Base-by-base conservation (phyloP, 1,139 yeast genomes). In the Saccharomyces hybrid region DNA sequence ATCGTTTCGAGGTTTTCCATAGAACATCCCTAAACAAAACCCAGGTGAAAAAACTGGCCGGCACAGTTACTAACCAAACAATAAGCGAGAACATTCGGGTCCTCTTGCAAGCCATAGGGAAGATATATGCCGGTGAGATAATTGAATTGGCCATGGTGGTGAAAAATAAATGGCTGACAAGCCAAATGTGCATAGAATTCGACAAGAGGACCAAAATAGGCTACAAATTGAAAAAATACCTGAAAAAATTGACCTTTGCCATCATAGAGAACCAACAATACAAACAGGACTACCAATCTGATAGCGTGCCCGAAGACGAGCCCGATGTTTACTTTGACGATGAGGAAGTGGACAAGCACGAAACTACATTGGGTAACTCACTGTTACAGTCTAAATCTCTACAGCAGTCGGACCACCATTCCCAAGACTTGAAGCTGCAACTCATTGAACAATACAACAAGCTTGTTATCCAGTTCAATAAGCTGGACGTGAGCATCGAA, bases 71-170 rank as follows among this genome's bases (percentile, higher is more conserved):
- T 51, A 90, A 90, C 26, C 97, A 90, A 67, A 83, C 86, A 49
- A 82, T 90, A n/a, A 85, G 95, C 1, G 89, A 82, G 56, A 88
- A 87, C 59, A 84, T 90, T 19, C 88, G 96, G 0, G 83, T 88
- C 51, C 84, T 90, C 4, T 72, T 91, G 52, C 89, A 95, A 7
- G 97, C 97, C 69, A 79, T 90, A 55, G 86, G 96, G 2, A 91
- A 91, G 67, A 88, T 88, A 67, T 86, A 88, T 68, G 79, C 90
- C 12, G 96, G 97, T 9, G 97, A 93, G 62, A 79, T 91, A 7
- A 85, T 91, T 24, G 95, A 93, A 57, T 77, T 81, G 63, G 96
- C 97, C 0, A 77, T 86, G 58, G 87, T 82, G 55, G 81, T 86
- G 1, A 86, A 83, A 63, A 75, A 78, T 55, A 72, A 80, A 55